These are phyloP conservation scores for Pseudognaphalium luteoalbum DNA, from an alignment of 129 eudicot species.

Conservation along the genomic window DNA sequence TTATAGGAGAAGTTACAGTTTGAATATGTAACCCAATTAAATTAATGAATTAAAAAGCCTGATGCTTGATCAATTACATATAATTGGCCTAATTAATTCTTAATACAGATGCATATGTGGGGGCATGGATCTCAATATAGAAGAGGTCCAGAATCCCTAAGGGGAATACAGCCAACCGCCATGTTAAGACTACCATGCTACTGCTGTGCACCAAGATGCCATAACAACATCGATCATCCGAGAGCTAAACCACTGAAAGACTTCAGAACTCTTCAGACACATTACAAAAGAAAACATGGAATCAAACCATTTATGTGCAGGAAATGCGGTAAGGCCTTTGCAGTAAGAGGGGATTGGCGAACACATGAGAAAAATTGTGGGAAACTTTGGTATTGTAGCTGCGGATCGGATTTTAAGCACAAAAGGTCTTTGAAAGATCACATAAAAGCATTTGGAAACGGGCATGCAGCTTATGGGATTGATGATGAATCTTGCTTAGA, in stretches of 20 bases:
- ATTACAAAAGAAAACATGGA: slow-evolving; percentile 89
- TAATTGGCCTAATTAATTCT: not conserved
- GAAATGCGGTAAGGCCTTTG: slow-evolving; percentile 81
- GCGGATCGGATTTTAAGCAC: slow-evolving; percentile 91
- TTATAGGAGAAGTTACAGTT: not conserved
- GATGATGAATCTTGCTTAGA: slow-evolving; percentile 52
- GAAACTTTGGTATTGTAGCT: slow-evolving; percentile 82
- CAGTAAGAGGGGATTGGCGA: slow-evolving; percentile 90
- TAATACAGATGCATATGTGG: slow-evolving; percentile 92
- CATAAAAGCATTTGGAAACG: slow-evolving; percentile 80
- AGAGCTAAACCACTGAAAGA: slow-evolving; percentile 86
- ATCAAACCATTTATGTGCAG: slow-evolving; percentile 82
- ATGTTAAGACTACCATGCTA: slow-evolving; percentile 90
- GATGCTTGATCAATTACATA: not conserved
- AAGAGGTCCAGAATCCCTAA: slow-evolving; percentile 80
- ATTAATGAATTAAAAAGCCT: not conserved
- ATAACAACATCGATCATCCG: slow-evolving; percentile 92
- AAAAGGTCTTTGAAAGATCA: slow-evolving; percentile 85
- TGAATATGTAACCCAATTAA: not conserved
- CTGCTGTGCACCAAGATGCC: slow-evolving; percentile 80
- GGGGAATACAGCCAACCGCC: slow-evolving; percentile 90
- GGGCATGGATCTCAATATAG: slow-evolving; percentile 97
- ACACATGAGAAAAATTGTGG: slow-evolving; percentile 95
- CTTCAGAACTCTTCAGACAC: slow-evolving; percentile 90
- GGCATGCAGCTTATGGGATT: slow-evolving; percentile 66